phyloP scores from a whole-genome alignment of 176 grass and related monocot species.

The Avena eriantha region DNA sequence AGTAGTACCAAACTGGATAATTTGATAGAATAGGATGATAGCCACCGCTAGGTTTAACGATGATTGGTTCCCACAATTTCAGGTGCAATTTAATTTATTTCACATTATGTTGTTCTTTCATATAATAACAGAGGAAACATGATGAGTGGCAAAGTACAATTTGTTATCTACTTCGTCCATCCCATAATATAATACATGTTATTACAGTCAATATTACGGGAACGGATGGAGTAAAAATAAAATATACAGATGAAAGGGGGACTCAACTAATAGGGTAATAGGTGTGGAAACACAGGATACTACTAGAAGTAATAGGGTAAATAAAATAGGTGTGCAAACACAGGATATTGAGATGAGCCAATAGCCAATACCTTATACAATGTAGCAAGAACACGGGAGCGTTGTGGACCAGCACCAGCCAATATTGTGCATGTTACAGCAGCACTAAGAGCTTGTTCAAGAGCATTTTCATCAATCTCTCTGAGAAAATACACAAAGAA shows the following conservation, averaged over 20 bases:
- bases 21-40: neutral
- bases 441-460: slow-evolving; percentile 96
- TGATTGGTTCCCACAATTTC: neutral
- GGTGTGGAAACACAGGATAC: neutral
- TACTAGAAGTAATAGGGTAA: neutral
- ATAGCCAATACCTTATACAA: slow-evolving; percentile 84
- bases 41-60: neutral
- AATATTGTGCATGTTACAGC: slow-evolving; percentile 98
- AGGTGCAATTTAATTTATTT: neutral
- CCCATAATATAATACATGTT: no score
- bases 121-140: neutral
- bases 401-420: slow-evolving; percentile 96
- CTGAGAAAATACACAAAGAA: slow-evolving; percentile 50
- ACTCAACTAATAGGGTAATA: neutral
- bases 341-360: slow-evolving; percentile 8
- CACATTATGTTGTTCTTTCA: neutral
- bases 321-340: neutral
- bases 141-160: neutral
- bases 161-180: neutral
- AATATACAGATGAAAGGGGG: neutral
- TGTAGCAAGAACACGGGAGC: slow-evolving; percentile 94
- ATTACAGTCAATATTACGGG: no score
- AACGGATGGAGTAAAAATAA: neutral
- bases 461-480: slow-evolving; percentile 98
- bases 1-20: neutral